phyloP scores from a whole-genome alignment of 768 basidiomycete genomes.

The Candolleomyces eurysporus region DNA sequence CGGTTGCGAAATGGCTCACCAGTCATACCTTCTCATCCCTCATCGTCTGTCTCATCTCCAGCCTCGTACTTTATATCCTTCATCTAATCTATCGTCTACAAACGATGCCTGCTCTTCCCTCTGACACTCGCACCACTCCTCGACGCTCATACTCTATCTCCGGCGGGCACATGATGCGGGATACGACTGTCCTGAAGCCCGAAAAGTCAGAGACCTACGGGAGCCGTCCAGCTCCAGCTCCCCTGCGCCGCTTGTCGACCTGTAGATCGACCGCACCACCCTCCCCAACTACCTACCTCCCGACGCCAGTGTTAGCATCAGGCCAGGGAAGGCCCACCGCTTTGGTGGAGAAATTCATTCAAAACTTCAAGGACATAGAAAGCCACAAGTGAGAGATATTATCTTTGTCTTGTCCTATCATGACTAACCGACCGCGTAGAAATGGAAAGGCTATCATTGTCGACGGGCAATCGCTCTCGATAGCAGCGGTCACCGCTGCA shows the following conservation, averaged over 20 bases:
- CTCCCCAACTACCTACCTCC: not conserved
- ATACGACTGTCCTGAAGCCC: not conserved
- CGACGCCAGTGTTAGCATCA: not conserved
- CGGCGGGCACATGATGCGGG: not conserved
- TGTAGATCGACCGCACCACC: not conserved
- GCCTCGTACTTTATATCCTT: conserved; percentile 1
- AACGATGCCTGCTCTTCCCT: conserved; percentile 4
- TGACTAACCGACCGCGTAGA: conserved; percentile 31
- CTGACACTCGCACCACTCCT: not conserved
- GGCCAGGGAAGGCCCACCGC: conserved; percentile 21
- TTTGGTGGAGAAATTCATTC: conserved; percentile 56
- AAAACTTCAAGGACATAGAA: conserved; percentile 61
- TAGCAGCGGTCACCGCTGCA: conserved; percentile 75
- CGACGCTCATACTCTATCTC: conserved; percentile 1
- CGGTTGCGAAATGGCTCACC: no score
- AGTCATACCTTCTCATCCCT: not conserved
- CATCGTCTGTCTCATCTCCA: not conserved
- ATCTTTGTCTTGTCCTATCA: not conserved
- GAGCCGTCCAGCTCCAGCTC: not conserved
- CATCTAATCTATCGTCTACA: conserved; percentile 2
- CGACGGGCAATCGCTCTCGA: conserved; percentile 69
- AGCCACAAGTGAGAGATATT: conserved; percentile 50
- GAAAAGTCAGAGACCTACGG: conserved; percentile 9
- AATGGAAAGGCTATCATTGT: conserved; percentile 61
- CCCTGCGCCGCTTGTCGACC: conserved; percentile 1